Conservation (phyloP, 306 rosid species). For the Alnus rubra region DNA sequence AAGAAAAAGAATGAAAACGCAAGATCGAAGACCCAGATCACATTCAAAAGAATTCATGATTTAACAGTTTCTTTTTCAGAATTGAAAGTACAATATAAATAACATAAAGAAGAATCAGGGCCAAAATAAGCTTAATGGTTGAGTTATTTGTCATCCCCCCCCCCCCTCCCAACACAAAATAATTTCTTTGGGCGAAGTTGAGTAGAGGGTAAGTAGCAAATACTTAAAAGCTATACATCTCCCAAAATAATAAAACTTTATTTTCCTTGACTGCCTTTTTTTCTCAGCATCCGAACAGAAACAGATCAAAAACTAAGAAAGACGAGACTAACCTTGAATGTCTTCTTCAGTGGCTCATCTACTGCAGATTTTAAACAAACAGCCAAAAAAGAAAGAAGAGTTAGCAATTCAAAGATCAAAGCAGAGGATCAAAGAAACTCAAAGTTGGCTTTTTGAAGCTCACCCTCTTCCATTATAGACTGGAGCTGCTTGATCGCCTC, state of each 20-base stretch:
- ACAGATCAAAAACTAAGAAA: slow-evolving; percentile 32
- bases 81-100: not conserved
- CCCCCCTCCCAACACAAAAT: no score
- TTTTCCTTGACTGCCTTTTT: not conserved
- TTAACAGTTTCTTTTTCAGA: not conserved
- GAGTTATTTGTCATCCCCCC: not conserved
- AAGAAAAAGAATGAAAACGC: not conserved
- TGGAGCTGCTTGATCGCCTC: slow-evolving; percentile 78
- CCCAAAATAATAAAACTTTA: not conserved
- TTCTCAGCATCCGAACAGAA: slow-evolving; percentile 15
- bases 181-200: not conserved
- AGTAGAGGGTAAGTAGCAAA: slow-evolving; percentile 1
- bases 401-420: slow-evolving; percentile 33
- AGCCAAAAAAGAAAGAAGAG: slow-evolving; percentile 3
- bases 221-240: slow-evolving; percentile 1
- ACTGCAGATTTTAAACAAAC: slow-evolving; percentile 44
- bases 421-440: slow-evolving; percentile 21
- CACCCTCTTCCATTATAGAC: slow-evolving; percentile 68
- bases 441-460: slow-evolving; percentile 19
- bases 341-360: slow-evolving; percentile 60
- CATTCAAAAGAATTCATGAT: not conserved
- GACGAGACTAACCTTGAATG: slow-evolving; percentile 64
- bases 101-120: not conserved
- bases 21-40: slow-evolving; percentile 21
- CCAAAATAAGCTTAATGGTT: slow-evolving; percentile 12